phyloP scores from a whole-genome alignment of 352 stramenopile species.

The Phytophthora quininea region DNA sequence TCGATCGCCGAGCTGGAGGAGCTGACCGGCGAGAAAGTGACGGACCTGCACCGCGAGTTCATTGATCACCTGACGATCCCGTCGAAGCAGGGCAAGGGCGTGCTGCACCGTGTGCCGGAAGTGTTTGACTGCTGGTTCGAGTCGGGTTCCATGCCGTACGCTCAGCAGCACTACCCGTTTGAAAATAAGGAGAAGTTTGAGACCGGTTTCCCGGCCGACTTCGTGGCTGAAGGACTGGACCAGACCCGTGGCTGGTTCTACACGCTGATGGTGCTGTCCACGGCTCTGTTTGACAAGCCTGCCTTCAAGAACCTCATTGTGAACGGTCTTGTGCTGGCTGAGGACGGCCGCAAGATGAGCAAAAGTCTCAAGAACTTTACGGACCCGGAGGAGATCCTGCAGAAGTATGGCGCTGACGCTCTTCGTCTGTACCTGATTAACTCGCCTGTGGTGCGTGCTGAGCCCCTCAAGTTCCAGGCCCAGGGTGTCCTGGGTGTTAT shows the following conservation, averaged over 20 bases:
- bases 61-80: conserved; percentile 99
- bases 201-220: conserved; percentile 97
- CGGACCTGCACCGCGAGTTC: conserved; percentile 98
- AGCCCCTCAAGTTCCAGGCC: conserved; percentile 98
- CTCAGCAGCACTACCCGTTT: conserved; percentile 99
- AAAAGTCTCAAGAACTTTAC: conserved; percentile 99
- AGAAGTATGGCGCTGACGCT: conserved; percentile 98
- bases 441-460: conserved; percentile 98
- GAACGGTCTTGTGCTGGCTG: conserved; percentile 98
- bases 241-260: conserved; percentile 99
- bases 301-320: conserved; percentile 99
- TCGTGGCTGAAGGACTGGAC: conserved; percentile 99
- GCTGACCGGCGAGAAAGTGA: conserved; percentile 92
- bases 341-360: conserved; percentile 99
- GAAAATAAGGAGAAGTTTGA: conserved; percentile 99
- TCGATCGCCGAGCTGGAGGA: conserved; percentile 97
- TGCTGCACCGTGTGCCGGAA: conserved; percentile 87
- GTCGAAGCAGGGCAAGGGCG: conserved; percentile 91
- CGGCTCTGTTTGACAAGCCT: conserved; percentile 98
- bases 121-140: conserved; percentile 99
- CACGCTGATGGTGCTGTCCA: conserved; percentile 99
- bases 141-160: conserved; percentile 99
- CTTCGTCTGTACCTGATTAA: conserved; percentile 99
- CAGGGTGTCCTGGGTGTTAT: conserved; percentile 96
- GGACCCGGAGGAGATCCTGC: conserved; percentile 93